Base-by-base conservation (phyloP, 78 protist species). In the Dictyostelium intermedium region DNA sequence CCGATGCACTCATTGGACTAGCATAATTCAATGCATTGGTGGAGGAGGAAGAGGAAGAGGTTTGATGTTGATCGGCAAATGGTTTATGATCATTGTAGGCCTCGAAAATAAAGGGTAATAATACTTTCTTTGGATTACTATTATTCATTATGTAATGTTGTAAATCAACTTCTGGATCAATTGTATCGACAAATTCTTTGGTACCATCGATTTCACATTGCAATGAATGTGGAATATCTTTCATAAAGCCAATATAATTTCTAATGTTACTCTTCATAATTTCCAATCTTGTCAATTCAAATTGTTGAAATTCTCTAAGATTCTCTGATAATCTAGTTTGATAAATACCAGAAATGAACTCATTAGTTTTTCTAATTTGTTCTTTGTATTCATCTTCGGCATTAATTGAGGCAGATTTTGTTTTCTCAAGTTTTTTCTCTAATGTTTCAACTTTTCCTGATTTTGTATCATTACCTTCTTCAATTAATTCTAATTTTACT, bases 221-320 rank as follows among this genome's bases (percentile, higher is more conserved):
- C 18, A 87, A 34, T 41, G 84, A 11, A 16, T 10, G 10, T 41
- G 92, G 92, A 4, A 35, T 61, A 8, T 87, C 92, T 60, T 78
- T 27, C 85, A 87, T 74, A 27, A 89, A 43, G 37, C 78, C 85
- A 53, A 89, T 69, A 70, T 69, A 89, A 35, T 89, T 89, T 66
- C 82, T 89, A 32, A 89, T 80, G 56, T 89, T 89, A 70, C 87
- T 80, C 47, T 87, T 87, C 32, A 87, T 78, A 23, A 87, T 78
- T 45, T 87, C 85, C 72, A 87, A 56, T 66, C 93, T 87, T 79
- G 81, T 87, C 34, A 43, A 76, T 87, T 87, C 93, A 79, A 87
- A 87, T 63, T 87, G 93, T 87, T 87, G 85, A 78, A 87, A 87
- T 61, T 87, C 93, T 74, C 73, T 89, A 20, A 89, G 73, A 70